Percentiles rank a stretch among this genome's conserved stretches.
Evolutionary conservation across 768 basidiomycete genomes (phyloP).

Genomic region (Lanmaoa pseudosensibilis): DNA sequence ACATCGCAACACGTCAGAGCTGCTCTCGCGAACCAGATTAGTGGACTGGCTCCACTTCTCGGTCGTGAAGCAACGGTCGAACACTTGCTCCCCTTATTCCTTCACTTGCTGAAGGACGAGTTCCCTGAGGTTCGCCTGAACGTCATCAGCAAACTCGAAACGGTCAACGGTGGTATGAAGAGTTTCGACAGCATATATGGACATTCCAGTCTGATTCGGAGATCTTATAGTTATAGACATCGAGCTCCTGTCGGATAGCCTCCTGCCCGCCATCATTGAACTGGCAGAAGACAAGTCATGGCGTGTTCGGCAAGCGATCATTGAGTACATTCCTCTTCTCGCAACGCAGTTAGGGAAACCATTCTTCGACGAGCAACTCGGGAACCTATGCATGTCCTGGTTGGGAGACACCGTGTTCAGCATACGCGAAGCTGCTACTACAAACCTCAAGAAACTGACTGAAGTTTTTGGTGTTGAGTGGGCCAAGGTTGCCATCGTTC

Average conservation of each 20-base stretch:
- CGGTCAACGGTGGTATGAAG: slow-evolving; percentile 81
- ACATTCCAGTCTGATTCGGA: slow-evolving; percentile 8
- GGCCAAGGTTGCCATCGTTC: slow-evolving; percentile 91
- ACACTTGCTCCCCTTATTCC: slow-evolving; percentile 93
- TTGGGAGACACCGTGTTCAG: slow-evolving; percentile 97
- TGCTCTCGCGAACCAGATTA: slow-evolving; percentile 93
- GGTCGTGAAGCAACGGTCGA: slow-evolving; percentile 94
- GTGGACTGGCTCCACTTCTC: slow-evolving; percentile 90
- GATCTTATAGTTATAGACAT: slow-evolving; percentile 86
- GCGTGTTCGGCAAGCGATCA: slow-evolving; percentile 99
- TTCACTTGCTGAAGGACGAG: slow-evolving; percentile 96
- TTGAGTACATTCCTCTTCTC: slow-evolving; percentile 98
- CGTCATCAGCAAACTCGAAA: slow-evolving; percentile 97
- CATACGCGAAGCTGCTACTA: slow-evolving; percentile 96
- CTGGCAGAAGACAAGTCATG: slow-evolving; percentile 99
- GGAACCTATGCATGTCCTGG: slow-evolving; percentile 98
- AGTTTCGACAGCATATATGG: neutral
- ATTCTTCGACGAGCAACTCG: slow-evolving; percentile 97
- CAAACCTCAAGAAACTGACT: slow-evolving; percentile 94
- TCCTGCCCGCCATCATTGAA: slow-evolving; percentile 96
- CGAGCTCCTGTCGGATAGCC: slow-evolving; percentile 88
- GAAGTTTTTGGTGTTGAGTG: slow-evolving; percentile 99
- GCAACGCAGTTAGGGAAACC: slow-evolving; percentile 95
- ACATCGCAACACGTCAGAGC: slow-evolving; percentile 96
- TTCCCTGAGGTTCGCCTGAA: slow-evolving; percentile 97